Percentiles rank a stretch among this genome's conserved stretches.
Conservation (phyloP, 176 grass and related monocot genomes). For the Cocos nucifera region DNA sequence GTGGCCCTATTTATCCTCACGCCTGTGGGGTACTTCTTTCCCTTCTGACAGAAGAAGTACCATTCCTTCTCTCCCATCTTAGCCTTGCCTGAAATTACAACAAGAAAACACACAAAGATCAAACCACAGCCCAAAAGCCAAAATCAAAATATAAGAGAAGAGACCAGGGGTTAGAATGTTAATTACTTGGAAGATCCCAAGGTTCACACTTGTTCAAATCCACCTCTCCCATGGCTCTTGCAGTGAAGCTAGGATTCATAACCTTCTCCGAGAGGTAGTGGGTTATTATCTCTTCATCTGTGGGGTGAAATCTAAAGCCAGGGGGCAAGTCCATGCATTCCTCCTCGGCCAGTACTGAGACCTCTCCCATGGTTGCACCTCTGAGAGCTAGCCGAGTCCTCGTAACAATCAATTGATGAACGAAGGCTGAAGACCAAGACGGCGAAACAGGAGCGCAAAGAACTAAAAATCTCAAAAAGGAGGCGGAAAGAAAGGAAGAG, state of each 20-base stretch:
- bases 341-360: not conserved
- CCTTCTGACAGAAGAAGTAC: conserved; percentile 60
- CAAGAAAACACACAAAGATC: not conserved
- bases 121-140: too few relatives aligned
- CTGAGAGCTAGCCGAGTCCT: too few relatives aligned
- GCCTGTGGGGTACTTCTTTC: conserved; percentile 64
- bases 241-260: conserved; percentile 30
- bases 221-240: conserved; percentile 19
- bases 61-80: conserved; percentile 67
- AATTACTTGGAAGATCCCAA: conserved; percentile 8
- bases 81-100: conserved; percentile 41
- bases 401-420: too few relatives aligned
- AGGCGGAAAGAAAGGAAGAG: too few relatives aligned
- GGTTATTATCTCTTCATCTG: conserved; percentile 37
- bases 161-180: too few relatives aligned
- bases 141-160: too few relatives aligned
- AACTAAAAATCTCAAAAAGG: too few relatives aligned
- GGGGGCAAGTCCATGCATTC: conserved; percentile 33
- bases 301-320: conserved; percentile 55
- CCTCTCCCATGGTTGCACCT: too few relatives aligned
- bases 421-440: too few relatives aligned
- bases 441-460: too few relatives aligned
- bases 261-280: conserved; percentile 40
- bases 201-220: conserved; percentile 11
- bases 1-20: conserved; percentile 63